Percentiles rank a stretch among this genome's conserved stretches.
phyloP scores from a whole-genome alignment of 495 filamentous ascomycete species.

The Cercophora scortea region DNA sequence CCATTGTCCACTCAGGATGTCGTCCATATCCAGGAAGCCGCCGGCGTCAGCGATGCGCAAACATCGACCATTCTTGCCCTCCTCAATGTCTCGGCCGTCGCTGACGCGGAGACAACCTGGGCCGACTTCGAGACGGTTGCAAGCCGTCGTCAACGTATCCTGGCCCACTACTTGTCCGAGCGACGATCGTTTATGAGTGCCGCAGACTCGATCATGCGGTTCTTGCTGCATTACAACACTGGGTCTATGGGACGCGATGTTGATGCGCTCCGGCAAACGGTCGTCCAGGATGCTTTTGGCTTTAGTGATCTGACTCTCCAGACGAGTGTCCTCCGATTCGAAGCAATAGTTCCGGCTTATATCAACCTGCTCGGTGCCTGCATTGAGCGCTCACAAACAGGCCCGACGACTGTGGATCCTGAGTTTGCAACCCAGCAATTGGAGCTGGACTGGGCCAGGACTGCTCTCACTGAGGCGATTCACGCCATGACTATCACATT shows the following conservation, averaged over 20 bases:
- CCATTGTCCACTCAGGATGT: constrained; percentile 62
- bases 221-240: constrained; percentile 29
- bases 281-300: constrained; percentile 16
- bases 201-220: constrained; percentile 34
- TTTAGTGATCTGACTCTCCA: constrained; percentile 7
- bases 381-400: constrained; percentile 21
- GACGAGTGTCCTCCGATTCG: constrained; percentile 9
- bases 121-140: constrained; percentile 48
- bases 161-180: constrained; percentile 64
- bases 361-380: constrained; percentile 26
- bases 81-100: constrained; percentile 29
- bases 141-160: constrained; percentile 52
- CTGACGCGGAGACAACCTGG: constrained; percentile 42
- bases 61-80: constrained; percentile 37
- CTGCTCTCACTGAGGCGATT: constrained; percentile 56
- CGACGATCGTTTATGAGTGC: constrained; percentile 48
- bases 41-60: constrained; percentile 49
- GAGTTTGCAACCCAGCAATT: constrained; percentile 35
- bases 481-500: constrained; percentile 70
- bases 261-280: constrained; percentile 16
- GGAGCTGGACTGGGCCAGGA: constrained; percentile 55
- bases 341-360: constrained; percentile 33
- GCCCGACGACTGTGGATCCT: constrained; percentile 18
- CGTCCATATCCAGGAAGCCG: constrained; percentile 56
- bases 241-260: constrained; percentile 14